Percentiles rank a stretch among this genome's conserved stretches.
phyloP scores from a whole-genome alignment of 164 flowering plant species.

The Tetrastigma voinierianum region DNA sequence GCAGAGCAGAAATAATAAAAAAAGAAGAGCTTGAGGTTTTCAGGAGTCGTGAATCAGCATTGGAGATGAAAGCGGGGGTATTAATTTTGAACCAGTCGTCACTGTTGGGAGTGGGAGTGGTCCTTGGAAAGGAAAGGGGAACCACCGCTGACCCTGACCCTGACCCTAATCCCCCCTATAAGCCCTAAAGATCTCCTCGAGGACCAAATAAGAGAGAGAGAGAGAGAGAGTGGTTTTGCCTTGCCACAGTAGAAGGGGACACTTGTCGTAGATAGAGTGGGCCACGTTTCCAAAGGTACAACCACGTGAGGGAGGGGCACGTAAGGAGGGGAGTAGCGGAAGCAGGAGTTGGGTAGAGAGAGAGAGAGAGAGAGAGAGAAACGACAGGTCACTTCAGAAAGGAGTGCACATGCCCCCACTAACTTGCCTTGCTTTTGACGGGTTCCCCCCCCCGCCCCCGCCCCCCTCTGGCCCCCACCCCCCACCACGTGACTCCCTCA shows the following conservation, averaged over 20 bases:
- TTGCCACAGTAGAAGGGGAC: conserved; percentile 1
- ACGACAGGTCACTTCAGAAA: conserved; percentile 31
- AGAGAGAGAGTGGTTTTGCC: neutral
- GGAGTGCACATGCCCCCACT: conserved; percentile 28
- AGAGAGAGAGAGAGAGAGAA: conserved; percentile 3
- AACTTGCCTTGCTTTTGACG: conserved; percentile 1
- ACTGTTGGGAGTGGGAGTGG: too few species aligned
- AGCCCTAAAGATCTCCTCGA: too few species aligned
- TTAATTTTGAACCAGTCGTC: neutral
- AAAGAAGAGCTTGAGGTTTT: neutral
- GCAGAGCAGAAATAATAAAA: neutral
- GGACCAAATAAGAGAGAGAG: too few species aligned
- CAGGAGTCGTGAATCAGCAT: too few species aligned
- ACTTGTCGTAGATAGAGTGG: conserved; percentile 8
- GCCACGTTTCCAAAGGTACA: conserved; percentile 9
- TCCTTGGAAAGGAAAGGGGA: neutral
- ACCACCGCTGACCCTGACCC: too few species aligned
- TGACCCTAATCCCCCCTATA: too few species aligned
- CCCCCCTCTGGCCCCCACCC: conserved; percentile 18
- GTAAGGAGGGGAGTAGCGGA: neutral
- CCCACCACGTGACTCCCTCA: conserved; percentile 44
- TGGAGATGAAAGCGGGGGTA: too few species aligned
- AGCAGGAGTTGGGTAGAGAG: too few species aligned
- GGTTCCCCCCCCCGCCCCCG: conserved; percentile 7
- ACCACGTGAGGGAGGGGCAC: conserved; percentile 27